A percentile compares a stretch with the other conserved stretches of the same genome.
Evolutionary conservation across 768 basidiomycete species (phyloP).

Genomic region (Roridomyces roridus): DNA sequence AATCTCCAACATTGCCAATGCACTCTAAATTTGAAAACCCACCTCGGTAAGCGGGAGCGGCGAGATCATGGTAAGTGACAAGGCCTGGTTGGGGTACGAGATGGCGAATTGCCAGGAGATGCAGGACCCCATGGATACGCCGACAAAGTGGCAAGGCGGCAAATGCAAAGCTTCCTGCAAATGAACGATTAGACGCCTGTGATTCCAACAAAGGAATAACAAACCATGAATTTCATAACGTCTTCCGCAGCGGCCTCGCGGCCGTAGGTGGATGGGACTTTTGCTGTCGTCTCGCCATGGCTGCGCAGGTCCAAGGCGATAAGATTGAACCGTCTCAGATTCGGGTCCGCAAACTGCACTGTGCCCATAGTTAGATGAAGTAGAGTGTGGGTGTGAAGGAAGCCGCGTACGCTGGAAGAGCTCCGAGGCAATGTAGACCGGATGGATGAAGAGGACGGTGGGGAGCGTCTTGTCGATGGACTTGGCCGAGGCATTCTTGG

Average conservation of each 20-base stretch:
- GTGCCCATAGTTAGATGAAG: background rate
- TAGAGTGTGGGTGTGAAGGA: background rate
- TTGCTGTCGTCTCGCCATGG: conserved; percentile 38
- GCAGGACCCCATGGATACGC: conserved; percentile 39
- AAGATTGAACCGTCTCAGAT: conserved; percentile 44
- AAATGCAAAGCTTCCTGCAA: conserved; percentile 38
- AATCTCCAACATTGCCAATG: no score
- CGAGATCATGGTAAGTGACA: conserved; percentile 44
- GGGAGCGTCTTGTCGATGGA: conserved; percentile 41
- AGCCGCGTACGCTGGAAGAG: conserved; percentile 40
- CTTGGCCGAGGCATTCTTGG: conserved; percentile 34
- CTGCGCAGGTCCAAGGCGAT: conserved; percentile 42
- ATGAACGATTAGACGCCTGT: no score
- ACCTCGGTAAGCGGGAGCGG: conserved; percentile 41
- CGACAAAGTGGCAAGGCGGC: conserved; percentile 43
- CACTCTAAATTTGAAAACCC: conserved; percentile 4
- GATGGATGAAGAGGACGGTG: conserved; percentile 44
- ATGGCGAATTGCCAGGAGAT: conserved; percentile 41
- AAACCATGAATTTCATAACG: conserved; percentile 38
- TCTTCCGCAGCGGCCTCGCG: conserved; percentile 39
- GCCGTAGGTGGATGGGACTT: conserved; percentile 33
- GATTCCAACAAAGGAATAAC: no score
- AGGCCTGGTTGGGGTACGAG: conserved; percentile 34
- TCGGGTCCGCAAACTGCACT: conserved; percentile 44
- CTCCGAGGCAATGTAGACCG: conserved; percentile 38